Conservation (phyloP, 257 asterid species). For the Solanum neorickii region DNA sequence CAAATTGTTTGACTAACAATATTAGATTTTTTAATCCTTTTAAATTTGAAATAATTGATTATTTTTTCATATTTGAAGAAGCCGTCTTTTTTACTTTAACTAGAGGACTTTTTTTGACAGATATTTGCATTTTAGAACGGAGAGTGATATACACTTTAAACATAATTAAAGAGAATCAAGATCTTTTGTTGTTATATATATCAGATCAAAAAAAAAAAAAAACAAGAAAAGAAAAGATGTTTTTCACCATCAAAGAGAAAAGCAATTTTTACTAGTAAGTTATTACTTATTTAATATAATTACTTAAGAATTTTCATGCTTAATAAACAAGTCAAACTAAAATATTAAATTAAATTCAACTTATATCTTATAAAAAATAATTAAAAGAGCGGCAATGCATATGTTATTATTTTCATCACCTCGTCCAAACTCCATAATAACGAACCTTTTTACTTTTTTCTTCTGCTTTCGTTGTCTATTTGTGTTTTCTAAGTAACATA, state of each 20-base stretch:
- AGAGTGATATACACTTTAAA: not conserved
- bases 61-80: not conserved
- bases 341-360: not conserved
- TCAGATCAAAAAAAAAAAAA: too few species aligned
- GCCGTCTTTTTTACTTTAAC: not conserved
- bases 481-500: not conserved
- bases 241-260: not conserved
- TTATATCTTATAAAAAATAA: not conserved
- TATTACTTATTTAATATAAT: not conserved
- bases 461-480: not conserved
- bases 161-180: too few species aligned
- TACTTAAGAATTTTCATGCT: not conserved
- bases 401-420: not conserved
- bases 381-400: not conserved
- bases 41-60: not conserved
- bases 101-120: not conserved
- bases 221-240: not conserved
- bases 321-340: not conserved
- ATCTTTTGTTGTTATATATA: too few species aligned
- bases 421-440: not conserved
- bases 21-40: not conserved
- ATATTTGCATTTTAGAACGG: not conserved
- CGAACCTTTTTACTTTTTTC: not conserved
- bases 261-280: not conserved
- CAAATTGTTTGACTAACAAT: not conserved